Evolutionary conservation across 2,329 filamentous ascomycete species (phyloP), one percentile per base, ranked within the genome.

Genomic region (Ophiostoma tasmaniense): DNA sequence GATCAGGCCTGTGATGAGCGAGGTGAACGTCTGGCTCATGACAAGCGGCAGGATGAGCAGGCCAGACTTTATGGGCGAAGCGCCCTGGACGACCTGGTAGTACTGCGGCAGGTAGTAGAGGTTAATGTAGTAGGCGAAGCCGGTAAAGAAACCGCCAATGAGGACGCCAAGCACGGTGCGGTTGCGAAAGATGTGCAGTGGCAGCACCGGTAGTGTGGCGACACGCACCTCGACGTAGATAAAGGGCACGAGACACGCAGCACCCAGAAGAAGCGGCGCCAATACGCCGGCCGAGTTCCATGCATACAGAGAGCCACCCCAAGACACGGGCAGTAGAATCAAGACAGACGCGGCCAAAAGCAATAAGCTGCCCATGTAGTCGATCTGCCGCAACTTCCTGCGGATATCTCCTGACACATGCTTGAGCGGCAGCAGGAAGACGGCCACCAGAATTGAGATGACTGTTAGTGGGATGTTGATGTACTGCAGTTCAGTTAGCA

Each of bases 41-140:
- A 70, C 67, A 11, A 72, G 68, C 8, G 72, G 72, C 2, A 71
- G 67, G 2, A 73, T 62, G 2, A 73, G 50, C 3, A 70, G 8
- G 6, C 69, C 72, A 13, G 72, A 70, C 2, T 42, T 65, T 33
- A 73, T 69, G 20, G 72, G 70, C 2, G 72, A 70, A 3, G 66
- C 68, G 2, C 70, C 69, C n/a, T 67, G 69, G 67, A 70, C 71
- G 25, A 73, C 68, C 35, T 73, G 72, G 42, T 72, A 73, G 61
- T 70, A 73, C 42, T 65, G 72, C 14, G 65, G 72, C 25, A 66
- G 68, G 68, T 73, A 72, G 37, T 70, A 73, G 0, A 73, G 61
- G 20, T 72, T 71, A 20, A 37, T 59, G 55, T 71, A 72, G 22
- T 71, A 70, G n/a, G 68, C 68, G 33, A 71, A 73, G 5, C 72